Percentiles rank a stretch among this genome's conserved stretches.
These are phyloP conservation scores for Inga laurina DNA, from an alignment of 306 rosid genomes.

Conservation along the genomic window DNA sequence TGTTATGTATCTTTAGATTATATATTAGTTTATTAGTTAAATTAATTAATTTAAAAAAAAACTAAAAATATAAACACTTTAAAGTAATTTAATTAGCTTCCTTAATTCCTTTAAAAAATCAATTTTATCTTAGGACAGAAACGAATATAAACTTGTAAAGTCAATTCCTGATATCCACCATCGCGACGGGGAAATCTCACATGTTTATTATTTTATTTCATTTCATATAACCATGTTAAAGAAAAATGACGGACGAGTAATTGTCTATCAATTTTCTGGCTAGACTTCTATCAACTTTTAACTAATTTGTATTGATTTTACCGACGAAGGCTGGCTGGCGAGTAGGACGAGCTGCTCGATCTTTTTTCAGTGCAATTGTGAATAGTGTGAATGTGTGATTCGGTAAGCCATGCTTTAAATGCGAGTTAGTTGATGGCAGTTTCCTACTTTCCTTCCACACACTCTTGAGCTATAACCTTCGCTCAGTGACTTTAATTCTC, in stretches of 20 bases:
- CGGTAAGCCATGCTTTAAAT: slow-evolving; percentile 63
- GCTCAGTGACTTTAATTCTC: neutral
- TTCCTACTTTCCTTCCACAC: slow-evolving; percentile 32
- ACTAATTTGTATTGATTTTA: neutral
- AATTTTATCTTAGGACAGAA: too few species aligned
- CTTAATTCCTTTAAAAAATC: too few species aligned
- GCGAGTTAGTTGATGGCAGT: slow-evolving; percentile 73
- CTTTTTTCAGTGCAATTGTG: neutral
- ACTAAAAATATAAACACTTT: too few species aligned
- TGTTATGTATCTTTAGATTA: too few species aligned
- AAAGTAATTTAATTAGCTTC: too few species aligned
- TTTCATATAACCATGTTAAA: too few species aligned
- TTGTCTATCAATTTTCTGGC: neutral
- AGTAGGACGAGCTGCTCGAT: neutral
- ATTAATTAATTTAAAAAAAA: too few species aligned
- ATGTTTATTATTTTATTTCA: too few species aligned
- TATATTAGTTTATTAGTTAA: too few species aligned
- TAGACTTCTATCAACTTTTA: neutral
- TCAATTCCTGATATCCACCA: too few species aligned
- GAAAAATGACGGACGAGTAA: neutral
- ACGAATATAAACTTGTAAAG: too few species aligned
- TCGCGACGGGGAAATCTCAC: too few species aligned
- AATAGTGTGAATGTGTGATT: neutral
- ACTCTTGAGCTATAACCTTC: neutral
- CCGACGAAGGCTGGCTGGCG: neutral